Evolutionary conservation across 2,329 filamentous ascomycete species (phyloP), one percentile per base, ranked within the genome.

Genomic region (Aspergillus ochraceoroseus): DNA sequence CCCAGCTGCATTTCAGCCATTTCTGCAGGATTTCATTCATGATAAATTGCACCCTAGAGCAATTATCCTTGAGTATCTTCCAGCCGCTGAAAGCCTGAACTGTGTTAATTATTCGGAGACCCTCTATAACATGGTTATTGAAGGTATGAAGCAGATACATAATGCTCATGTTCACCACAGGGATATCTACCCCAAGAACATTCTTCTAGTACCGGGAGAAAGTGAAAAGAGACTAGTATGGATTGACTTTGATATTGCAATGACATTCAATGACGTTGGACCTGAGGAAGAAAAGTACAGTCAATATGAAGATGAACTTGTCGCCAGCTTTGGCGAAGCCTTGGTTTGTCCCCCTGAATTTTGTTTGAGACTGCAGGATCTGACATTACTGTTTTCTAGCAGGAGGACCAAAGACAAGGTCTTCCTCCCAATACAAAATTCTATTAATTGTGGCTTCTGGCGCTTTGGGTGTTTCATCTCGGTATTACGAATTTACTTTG

Each of bases 61-160:
- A 1, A 53, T 61, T 6, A 29, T 60, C 4, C 38, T 58, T 11
- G 57, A 58, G 32, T 58, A 57, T 32, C 45, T 59, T n/a, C 43
- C 51, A 7, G 37, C 52, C 29, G 35, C 53, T 12, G 46, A 54
- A 26, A 32, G 12, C 2, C 8, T 59, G 2, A 48, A 54, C 14
- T 53, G 49, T 30, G 32, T 41, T 5, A 57, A 59, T 31, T 54
- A 53, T 9, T 48, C 47, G 2, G 31, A 45, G 7, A 35, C 43
- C 2, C 32, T 46, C 12, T 48, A 47, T 42, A 32, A 26, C 5
- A 31, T 47, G 14, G 51, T 49, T 5, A 33, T 57, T 26, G 33
- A 51, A 1, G 52, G 53, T 2, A 43, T 58, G 6, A 31, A 44
- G 26, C 25, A 48, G 32, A 55, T 60, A 6, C 49, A 57, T 18